Conservation (phyloP, 306 rosid species). For the Urtica urens region DNA sequence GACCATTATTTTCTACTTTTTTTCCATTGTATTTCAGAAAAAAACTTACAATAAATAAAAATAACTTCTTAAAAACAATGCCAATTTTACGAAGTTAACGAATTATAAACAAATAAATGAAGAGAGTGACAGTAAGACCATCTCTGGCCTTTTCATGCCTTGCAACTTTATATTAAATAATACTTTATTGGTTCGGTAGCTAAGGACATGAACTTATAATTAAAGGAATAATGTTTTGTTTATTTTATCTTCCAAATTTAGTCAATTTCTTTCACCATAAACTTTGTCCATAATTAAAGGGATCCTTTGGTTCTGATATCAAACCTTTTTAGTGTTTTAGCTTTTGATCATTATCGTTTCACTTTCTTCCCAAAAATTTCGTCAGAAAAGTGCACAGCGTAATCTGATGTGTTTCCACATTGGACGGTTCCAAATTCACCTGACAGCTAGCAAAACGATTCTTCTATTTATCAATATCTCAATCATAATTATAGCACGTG, state of each 20-base stretch:
- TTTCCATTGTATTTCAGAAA: not conserved
- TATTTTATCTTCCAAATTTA: not conserved
- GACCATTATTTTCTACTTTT: not conserved
- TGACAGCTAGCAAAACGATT: constrained; percentile 2
- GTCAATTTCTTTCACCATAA: constrained; percentile 2
- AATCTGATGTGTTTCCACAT: constrained; percentile 11
- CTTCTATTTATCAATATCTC: not conserved
- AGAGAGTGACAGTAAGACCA: not conserved
- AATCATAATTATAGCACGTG: not conserved
- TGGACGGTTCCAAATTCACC: constrained; percentile 7
- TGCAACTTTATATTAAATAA: not conserved
- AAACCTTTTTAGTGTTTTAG: not conserved
- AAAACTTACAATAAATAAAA: too few species aligned
- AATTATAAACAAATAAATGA: not conserved
- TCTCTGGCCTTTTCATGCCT: not conserved
- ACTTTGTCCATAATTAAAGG: constrained; percentile 2
- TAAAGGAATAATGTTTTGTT: not conserved
- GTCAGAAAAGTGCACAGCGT: not conserved
- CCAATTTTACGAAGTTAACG: too few species aligned
- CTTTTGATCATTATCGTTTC: not conserved
- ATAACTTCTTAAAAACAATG: too few species aligned
- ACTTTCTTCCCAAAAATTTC: constrained; percentile 14
- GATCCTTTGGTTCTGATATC: constrained; percentile 5
- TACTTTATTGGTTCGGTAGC: constrained; percentile 5
- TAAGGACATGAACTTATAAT: not conserved